Evolutionary conservation across 2,329 filamentous ascomycete species (phyloP).

Genomic region (Trichothecium sympodiale): DNA sequence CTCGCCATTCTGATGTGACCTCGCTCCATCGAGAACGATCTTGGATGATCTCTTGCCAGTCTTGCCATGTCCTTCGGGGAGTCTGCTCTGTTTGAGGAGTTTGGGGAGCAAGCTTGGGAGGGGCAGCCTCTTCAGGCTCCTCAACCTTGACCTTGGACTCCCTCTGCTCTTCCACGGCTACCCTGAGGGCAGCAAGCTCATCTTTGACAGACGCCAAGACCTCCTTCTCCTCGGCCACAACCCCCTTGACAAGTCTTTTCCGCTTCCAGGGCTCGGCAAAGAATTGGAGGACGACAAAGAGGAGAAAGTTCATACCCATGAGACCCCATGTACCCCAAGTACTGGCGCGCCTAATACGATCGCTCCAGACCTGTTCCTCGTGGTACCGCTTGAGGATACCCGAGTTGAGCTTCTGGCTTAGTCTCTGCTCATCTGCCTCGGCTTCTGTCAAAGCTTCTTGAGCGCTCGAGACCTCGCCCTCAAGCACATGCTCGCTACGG

Average conservation of each 20-base stretch:
- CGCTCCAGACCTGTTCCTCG: conserved; percentile 98
- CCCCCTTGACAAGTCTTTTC: conserved; percentile 66
- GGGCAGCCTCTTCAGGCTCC: conserved; percentile 6
- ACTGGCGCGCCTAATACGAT: conserved; percentile 89
- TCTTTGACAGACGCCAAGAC: conserved; percentile 36
- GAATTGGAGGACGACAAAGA: conserved; percentile 79
- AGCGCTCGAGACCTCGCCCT: conserved; percentile 66
- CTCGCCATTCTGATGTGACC: too few species aligned
- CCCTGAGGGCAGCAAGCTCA: conserved; percentile 25
- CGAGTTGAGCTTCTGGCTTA: conserved; percentile 63
- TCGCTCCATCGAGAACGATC: conserved; percentile 32
- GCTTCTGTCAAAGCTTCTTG: conserved; percentile 62
- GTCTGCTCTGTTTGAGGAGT: conserved; percentile 1
- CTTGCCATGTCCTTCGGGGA: conserved; percentile 9
- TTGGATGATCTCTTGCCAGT: conserved; percentile 31
- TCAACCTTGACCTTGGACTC: conserved; percentile 12
- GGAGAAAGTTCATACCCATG: conserved; percentile 90
- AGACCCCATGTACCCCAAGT: conserved; percentile 98
- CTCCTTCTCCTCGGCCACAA: conserved; percentile 66
- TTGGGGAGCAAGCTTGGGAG: conserved; percentile 4
- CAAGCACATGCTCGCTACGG: conserved; percentile 83
- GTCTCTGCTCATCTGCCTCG: conserved; percentile 70
- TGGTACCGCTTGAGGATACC: conserved; percentile 88
- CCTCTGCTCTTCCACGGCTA: conserved; percentile 12
- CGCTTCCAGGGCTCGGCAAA: conserved; percentile 90